These are phyloP conservation scores for Cnidoscolus chayamansa DNA, from an alignment of 441 rosid genomes.

Conservation along the genomic window DNA sequence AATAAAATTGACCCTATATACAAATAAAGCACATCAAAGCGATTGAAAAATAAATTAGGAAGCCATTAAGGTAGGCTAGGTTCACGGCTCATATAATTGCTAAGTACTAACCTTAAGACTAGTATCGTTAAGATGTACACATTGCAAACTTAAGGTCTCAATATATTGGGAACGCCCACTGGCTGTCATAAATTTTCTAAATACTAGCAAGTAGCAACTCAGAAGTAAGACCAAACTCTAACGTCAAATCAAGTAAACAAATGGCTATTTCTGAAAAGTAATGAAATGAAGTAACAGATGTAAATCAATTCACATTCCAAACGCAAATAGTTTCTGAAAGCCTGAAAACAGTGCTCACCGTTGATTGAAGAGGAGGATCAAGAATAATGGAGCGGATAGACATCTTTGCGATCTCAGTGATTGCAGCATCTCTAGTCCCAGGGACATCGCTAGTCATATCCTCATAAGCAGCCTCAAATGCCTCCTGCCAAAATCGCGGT, in stretches of 20 bases:
- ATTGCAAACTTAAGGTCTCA: background rate
- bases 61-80: no score
- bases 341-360: conserved; percentile 33
- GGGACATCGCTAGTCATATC: conserved; percentile 75
- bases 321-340: background rate
- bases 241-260: background rate
- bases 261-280: background rate
- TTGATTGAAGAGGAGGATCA: conserved; percentile 53
- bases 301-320: background rate
- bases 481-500: conserved; percentile 84
- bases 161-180: background rate
- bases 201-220: background rate
- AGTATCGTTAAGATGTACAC: background rate
- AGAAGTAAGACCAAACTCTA: background rate
- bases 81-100: no score
- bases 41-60: no score
- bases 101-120: background rate
- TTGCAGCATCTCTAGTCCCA: conserved; percentile 68
- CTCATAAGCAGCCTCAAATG: conserved; percentile 91
- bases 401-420: conserved; percentile 91
- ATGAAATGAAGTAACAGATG: background rate
- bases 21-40: no score
- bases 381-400: conserved; percentile 54
- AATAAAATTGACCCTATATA: no score
- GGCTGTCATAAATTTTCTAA: background rate